Base-by-base conservation (phyloP, 2,329 filamentous ascomycete genomes). In the Fusarium sp. region DNA sequence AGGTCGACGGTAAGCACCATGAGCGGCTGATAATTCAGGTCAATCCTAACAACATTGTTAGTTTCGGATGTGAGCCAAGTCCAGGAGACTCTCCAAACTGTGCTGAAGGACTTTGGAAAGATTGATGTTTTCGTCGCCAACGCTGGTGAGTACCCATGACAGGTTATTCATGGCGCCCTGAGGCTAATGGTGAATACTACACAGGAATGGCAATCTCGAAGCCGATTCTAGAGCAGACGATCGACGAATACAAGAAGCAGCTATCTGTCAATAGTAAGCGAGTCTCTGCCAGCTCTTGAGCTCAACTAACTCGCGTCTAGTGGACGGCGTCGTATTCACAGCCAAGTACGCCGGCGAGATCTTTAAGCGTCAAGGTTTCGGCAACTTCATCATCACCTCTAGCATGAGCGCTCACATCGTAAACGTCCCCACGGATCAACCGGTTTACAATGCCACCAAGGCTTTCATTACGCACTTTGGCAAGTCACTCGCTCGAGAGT, bases 361-460 rank as follows among this genome's bases (percentile, higher is more conserved):
- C 7, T 87, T 87, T 78, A 77, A 82, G 33, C 72, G 71, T 20
- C 86, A 87, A 59, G 83, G 84, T 61, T 83, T 81, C 16, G 86
- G 86, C 38, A 86, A 86, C 75, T 78, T 89, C 27, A 88, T 89
- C 74, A 86, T 89, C 76, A 87, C 86, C 6, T 84, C 84, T 0
- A 85, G 83, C 73, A 88, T 88, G 82, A 86, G 83, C 45, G 86
- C 75, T 0, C 86, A 85, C 54, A 82, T 88, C 36, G 86, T 87
- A 70, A 88, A 88, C 61, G 85, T 87, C 1, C 86, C 86, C 1
- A 80, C 84, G 6, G 86, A 88, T 54, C 88, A 90, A 72, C 86
- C 88, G 0, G 86, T 88, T 4, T 90, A 90, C 77, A 90, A 90
- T 70, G 84, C 83, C 2, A 86, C 84, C 27, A 90, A 90, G 75